Conservation (phyloP, 2,329 filamentous ascomycete species). For the Nigrograna mackinnonii region DNA sequence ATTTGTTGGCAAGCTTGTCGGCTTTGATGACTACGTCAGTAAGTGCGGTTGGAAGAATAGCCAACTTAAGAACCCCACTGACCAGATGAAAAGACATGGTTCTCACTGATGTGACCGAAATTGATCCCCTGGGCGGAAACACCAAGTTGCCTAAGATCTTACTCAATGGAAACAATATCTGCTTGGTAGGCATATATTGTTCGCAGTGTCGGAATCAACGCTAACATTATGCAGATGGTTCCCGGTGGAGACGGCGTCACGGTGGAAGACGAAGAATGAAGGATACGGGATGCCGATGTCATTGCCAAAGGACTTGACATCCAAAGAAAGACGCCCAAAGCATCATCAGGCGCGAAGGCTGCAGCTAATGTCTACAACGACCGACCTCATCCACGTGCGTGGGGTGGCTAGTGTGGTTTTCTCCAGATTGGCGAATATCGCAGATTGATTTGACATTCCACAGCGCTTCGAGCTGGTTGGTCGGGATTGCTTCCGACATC, state of each 20-base stretch:
- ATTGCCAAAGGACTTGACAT: too few relatives aligned
- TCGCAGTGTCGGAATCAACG: neutral
- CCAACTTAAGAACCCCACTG: neutral
- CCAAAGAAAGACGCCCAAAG: too few relatives aligned
- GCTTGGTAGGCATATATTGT: conserved; percentile 75
- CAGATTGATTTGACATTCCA: too few relatives aligned
- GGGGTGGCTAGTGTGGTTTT: too few relatives aligned
- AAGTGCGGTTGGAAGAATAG: conserved; percentile 53
- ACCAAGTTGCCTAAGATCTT: conserved; percentile 92
- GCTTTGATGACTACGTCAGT: conserved; percentile 99
- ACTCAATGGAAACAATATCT: conserved; percentile 97
- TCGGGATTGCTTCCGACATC: too few relatives aligned
- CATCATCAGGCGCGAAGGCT: too few relatives aligned
- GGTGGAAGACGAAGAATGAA: conserved; percentile 31
- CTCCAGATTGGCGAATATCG: too few relatives aligned
- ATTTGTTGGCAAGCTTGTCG: conserved; percentile 90
- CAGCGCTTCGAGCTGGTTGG: too few relatives aligned
- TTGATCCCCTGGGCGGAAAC: conserved; percentile 83
- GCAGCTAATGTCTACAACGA: too few relatives aligned
- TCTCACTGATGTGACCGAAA: conserved; percentile 94
- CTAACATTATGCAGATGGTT: conserved; percentile 28
- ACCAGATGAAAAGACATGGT: conserved; percentile 80
- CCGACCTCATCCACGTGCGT: too few relatives aligned
- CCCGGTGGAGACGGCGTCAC: conserved; percentile 35
- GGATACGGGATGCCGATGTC: too few relatives aligned